Evolutionary conservation across 208 protist genomes (phyloP).

Genomic region (Angomonas deanei): DNA sequence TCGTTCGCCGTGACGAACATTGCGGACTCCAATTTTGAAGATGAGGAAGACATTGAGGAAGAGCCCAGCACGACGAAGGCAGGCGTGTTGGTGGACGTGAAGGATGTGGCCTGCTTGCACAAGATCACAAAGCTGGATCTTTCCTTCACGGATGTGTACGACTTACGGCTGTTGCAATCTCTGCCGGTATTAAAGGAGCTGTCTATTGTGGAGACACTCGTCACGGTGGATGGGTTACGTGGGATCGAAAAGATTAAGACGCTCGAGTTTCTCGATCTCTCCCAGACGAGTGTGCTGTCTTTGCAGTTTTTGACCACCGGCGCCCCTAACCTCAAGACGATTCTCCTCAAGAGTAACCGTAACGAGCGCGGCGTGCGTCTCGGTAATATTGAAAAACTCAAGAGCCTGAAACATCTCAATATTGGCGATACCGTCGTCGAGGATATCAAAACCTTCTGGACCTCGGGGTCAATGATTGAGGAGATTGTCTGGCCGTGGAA

Average conservation of each 20-base stretch:
- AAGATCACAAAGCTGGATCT: conserved; percentile 30
- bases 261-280: conserved; percentile 49
- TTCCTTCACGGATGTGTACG: conserved; percentile 50
- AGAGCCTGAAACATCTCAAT: conserved; percentile 43
- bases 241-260: conserved; percentile 49
- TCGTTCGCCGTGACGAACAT: conserved; percentile 53
- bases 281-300: conserved; percentile 64
- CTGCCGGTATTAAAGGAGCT: conserved; percentile 27
- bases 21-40: conserved; percentile 24
- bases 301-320: conserved; percentile 53
- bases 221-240: conserved; percentile 57
- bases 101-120: conserved; percentile 19
- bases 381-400: conserved; percentile 37
- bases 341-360: conserved; percentile 46
- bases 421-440: conserved; percentile 70
- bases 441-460: conserved; percentile 39
- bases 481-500: conserved; percentile 63
- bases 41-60: conserved; percentile 14
- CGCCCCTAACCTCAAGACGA: conserved; percentile 24
- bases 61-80: not conserved
- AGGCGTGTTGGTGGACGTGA: conserved; percentile 36
- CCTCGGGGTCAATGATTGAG: conserved; percentile 24
- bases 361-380: conserved; percentile 50
- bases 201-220: conserved; percentile 49
- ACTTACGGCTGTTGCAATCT: conserved; percentile 32